Base-by-base conservation (phyloP, 345 rosid genomes). In the Sonneratia caseolaris region DNA sequence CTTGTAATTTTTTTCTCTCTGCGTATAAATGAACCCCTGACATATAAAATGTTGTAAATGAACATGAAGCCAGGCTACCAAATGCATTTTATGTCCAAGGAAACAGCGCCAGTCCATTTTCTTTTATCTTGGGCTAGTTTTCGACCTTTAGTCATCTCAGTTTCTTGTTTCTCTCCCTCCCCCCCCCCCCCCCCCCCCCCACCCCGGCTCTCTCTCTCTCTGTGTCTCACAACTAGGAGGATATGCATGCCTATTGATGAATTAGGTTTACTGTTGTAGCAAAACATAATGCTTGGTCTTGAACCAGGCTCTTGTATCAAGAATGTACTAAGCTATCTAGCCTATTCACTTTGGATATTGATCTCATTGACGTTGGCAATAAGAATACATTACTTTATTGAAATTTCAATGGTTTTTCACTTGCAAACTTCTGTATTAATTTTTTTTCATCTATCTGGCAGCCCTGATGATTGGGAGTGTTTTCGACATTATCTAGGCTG, bases 401-500 rank as follows among this genome's bases (percentile, higher is more conserved):
- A 53, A 53, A 53, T 5, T 53, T 53, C 3, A 5, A 32, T 7
- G 27, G 66, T 13, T 27, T 42, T 62, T 35, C 3, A 27, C 38
- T 62, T 27, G 38, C n/a, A 37, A 62, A 62, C 66, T 62, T 62
- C 66, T 62, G 66, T 35, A 14, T 79, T 84, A 74, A 75, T 80
- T 38, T 79, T 57, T 51, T 79, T 72, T 72, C 66, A 81, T 81
- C 36, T 35, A 37, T 78, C 79, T 78, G 85, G 79, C 92, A 92
- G 99, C 87, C 93, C 96, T 82, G 99, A 95, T 83, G 99, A 95
- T 78, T 90, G 97, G 97, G 93, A 92, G 81, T 87, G 90, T 84
- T 92, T 92, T 84, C 86, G 87, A 71, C 91, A 92, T 73, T 95
- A 89, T 86, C 86, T 95, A 61, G 89, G 88, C 79, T 95, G 99